These are phyloP conservation scores for Cymodocea nodosa DNA, from an alignment of 116 monocot species.

Conservation along the genomic window DNA sequence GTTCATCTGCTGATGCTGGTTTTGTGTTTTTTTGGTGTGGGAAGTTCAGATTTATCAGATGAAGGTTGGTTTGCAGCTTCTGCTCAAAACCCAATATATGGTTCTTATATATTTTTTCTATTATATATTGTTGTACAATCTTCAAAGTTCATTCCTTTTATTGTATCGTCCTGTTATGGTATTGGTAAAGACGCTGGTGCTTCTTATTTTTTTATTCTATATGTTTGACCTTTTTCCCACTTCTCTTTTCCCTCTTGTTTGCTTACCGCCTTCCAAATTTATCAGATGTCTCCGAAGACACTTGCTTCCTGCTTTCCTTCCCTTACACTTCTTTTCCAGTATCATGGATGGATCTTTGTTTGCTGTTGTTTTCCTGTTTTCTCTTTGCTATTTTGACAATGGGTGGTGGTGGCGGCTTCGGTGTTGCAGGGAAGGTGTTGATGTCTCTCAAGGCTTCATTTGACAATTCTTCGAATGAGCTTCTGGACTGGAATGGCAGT, in stretches of 20 bases:
- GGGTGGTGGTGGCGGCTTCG: not conserved
- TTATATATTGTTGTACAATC: not conserved
- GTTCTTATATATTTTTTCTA: not conserved
- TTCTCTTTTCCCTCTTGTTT: not conserved
- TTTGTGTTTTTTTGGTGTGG: conserved; percentile 8
- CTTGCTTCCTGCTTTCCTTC: not conserved
- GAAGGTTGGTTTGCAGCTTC: conserved; percentile 26
- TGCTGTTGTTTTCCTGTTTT: not conserved
- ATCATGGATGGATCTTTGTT: not conserved
- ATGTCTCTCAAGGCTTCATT: conserved; percentile 69
- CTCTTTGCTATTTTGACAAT: not conserved
- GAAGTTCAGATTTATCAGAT: conserved; percentile 21
- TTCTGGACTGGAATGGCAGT: conserved; percentile 52
- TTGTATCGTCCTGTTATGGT: not conserved
- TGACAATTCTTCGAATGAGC: conserved; percentile 42
- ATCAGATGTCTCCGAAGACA: too few species aligned
- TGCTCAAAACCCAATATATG: not conserved
- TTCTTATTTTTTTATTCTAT: not conserved
- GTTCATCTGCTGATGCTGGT: conserved; percentile 10
- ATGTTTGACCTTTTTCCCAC: not conserved
- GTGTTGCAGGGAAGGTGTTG: conserved; percentile 35
- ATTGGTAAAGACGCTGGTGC: not conserved
- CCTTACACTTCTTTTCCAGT: not conserved
- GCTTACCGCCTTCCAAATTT: not conserved
- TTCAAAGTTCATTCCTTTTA: not conserved